Percentiles rank a stretch among this genome's conserved stretches.
Evolutionary conservation across 2,329 filamentous ascomycete genomes (phyloP).

Genomic region (Exophiala oligosperma): DNA sequence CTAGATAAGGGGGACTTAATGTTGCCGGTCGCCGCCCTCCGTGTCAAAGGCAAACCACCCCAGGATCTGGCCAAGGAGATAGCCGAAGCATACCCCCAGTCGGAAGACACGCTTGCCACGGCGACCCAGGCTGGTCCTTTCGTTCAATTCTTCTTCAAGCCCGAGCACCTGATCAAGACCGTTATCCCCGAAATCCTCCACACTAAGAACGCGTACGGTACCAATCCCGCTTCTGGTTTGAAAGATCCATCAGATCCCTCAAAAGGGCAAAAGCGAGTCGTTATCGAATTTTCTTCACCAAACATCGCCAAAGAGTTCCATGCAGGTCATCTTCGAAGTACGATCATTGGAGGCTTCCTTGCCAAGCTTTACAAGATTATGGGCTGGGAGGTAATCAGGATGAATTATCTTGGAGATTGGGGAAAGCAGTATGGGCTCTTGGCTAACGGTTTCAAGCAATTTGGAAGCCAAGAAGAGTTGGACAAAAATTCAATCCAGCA

Average conservation of each 20-base stretch:
- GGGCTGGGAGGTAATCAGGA: constrained; percentile 62
- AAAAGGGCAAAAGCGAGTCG: constrained; percentile 55
- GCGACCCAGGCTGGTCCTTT: constrained; percentile 53
- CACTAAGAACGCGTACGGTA: constrained; percentile 58
- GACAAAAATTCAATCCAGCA: constrained; percentile 64
- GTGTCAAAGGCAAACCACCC: constrained; percentile 59
- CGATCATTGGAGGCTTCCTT: constrained; percentile 67
- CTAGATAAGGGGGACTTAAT: constrained; percentile 49
- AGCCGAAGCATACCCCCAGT: constrained; percentile 56
- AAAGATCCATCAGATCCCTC: constrained; percentile 58
- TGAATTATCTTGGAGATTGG: constrained; percentile 71
- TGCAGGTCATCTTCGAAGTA: constrained; percentile 64
- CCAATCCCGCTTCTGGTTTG: constrained; percentile 59
- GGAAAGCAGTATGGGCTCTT: constrained; percentile 65
- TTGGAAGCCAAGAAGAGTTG: constrained; percentile 61
- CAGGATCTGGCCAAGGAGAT: constrained; percentile 58
- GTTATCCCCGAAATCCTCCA: constrained; percentile 62
- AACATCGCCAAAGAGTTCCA: constrained; percentile 70
- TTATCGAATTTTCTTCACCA: constrained; percentile 66
- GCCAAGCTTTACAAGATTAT: constrained; percentile 61
- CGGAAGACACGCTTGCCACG: constrained; percentile 49
- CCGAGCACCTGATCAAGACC: constrained; percentile 54
- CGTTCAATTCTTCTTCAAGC: constrained; percentile 67
- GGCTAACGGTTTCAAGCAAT: constrained; percentile 62
- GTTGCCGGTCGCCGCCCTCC: constrained; percentile 44